A percentile compares a stretch with the other conserved stretches of the same genome.
These are phyloP conservation scores for Tulasnella sp. DNA, from an alignment of 768 basidiomycete genomes.

Conservation along the genomic window DNA sequence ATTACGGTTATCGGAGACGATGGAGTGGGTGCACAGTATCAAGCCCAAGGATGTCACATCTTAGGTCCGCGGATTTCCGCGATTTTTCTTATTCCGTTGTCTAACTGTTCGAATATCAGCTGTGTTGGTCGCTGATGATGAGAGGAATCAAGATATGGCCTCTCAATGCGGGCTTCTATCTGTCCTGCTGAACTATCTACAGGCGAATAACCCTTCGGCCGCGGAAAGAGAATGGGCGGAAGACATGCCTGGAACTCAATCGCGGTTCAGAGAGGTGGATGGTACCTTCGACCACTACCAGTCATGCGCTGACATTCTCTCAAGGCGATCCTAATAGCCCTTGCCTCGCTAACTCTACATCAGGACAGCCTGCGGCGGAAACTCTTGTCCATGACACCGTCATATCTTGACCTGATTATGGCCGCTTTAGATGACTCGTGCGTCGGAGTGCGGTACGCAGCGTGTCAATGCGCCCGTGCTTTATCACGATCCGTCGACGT, in stretches of 20 bases:
- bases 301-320: neutral
- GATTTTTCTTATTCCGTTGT: neutral
- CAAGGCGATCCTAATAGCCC: slow-evolving; percentile 62
- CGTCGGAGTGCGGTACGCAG: slow-evolving; percentile 71
- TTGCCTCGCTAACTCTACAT: slow-evolving; percentile 63
- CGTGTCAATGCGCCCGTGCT: slow-evolving; percentile 76
- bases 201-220: slow-evolving; percentile 40
- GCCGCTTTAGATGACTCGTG: slow-evolving; percentile 48
- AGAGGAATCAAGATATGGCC: slow-evolving; percentile 53
- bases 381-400: slow-evolving; percentile 45
- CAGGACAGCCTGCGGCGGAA: slow-evolving; percentile 61
- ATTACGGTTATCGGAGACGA: slow-evolving; percentile 46
- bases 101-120: slow-evolving; percentile 32
- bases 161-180: slow-evolving; percentile 58
- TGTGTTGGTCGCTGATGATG: slow-evolving; percentile 60
- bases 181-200: slow-evolving; percentile 42
- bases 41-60: slow-evolving; percentile 64
- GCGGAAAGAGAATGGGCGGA: slow-evolving; percentile 50
- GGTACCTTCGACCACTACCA: too few relatives aligned
- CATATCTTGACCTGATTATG: slow-evolving; percentile 46
- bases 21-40: slow-evolving; percentile 33
- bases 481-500: slow-evolving; percentile 71
- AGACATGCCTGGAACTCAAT: slow-evolving; percentile 52
- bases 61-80: slow-evolving; percentile 43
- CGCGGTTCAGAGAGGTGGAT: slow-evolving; percentile 55